phyloP scores from a whole-genome alignment of 2,329 filamentous ascomycete species.

The Ploettnerulaceae sp. region DNA sequence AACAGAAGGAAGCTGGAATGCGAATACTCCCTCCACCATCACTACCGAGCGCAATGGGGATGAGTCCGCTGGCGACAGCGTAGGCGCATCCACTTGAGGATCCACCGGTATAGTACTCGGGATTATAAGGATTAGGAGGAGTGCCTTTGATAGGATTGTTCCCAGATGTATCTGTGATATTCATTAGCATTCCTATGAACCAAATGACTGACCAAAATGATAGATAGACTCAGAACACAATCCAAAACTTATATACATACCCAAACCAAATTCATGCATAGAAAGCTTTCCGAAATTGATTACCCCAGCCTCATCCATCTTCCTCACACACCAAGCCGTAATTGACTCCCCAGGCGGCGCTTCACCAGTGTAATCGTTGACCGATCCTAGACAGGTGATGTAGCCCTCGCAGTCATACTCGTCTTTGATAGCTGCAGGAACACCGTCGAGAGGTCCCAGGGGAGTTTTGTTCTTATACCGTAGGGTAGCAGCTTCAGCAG shows the following conservation, averaged over 20 bases:
- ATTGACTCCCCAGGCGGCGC: slow-evolving; percentile 12
- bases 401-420: slow-evolving; percentile 43
- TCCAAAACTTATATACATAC: slow-evolving; percentile 7
- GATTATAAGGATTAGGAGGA: slow-evolving; percentile 69
- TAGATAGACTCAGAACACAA: not conserved
- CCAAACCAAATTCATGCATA: slow-evolving; percentile 74
- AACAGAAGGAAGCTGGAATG: slow-evolving; percentile 28
- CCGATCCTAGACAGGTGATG: slow-evolving; percentile 17
- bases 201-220: too few species aligned
- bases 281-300: slow-evolving; percentile 72
- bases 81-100: slow-evolving; percentile 92
- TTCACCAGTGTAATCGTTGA: slow-evolving; percentile 19
- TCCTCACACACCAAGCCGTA: slow-evolving; percentile 20
- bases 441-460: slow-evolving; percentile 68
- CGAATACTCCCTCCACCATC: slow-evolving; percentile 71
- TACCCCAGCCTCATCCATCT: slow-evolving; percentile 58
- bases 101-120: slow-evolving; percentile 70
- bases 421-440: slow-evolving; percentile 80
- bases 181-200: not conserved
- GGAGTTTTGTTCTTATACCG: slow-evolving; percentile 63
- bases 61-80: slow-evolving; percentile 62
- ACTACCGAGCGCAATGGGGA: slow-evolving; percentile 71
- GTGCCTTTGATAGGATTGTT: slow-evolving; percentile 81
- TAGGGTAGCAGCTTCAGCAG: slow-evolving; percentile 66
- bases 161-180: slow-evolving; percentile 63